These are phyloP conservation scores for Acacia crassicarpa DNA, from an alignment of 306 rosid species.

Conservation along the genomic window DNA sequence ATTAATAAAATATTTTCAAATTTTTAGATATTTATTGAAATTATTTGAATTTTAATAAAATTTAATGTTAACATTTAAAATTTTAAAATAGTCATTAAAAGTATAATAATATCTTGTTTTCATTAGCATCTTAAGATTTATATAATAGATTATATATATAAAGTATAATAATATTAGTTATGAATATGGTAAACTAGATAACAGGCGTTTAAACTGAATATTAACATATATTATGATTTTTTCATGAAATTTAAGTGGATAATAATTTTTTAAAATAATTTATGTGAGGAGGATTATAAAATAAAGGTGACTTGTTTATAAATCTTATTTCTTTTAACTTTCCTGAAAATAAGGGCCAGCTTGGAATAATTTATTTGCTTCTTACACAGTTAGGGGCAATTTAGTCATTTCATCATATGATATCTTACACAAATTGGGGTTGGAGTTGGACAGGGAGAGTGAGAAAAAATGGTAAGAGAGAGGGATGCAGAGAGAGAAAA, in stretches of 20 bases:
- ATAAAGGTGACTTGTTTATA: not conserved
- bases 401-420: not conserved
- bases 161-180: too few relatives aligned
- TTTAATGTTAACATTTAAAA: not conserved
- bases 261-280: not conserved
- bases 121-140: too few relatives aligned
- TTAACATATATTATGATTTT: too few relatives aligned
- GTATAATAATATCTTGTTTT: not conserved
- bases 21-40: not conserved
- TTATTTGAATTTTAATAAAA: not conserved
- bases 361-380: not conserved
- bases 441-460: not conserved
- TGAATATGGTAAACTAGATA: not conserved
- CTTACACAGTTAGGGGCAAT: not conserved
- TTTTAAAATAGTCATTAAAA: not conserved
- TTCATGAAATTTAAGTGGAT: not conserved
- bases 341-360: not conserved
- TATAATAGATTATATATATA: too few relatives aligned
- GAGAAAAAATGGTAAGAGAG: not conserved
- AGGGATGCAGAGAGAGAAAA: conserved; percentile 5
- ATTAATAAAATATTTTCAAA: not conserved
- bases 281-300: not conserved
- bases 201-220: not conserved
- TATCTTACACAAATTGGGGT: not conserved
- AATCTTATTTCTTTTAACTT: not conserved